Conservation (phyloP, 768 basidiomycete genomes). For the Leccinum broughii region DNA sequence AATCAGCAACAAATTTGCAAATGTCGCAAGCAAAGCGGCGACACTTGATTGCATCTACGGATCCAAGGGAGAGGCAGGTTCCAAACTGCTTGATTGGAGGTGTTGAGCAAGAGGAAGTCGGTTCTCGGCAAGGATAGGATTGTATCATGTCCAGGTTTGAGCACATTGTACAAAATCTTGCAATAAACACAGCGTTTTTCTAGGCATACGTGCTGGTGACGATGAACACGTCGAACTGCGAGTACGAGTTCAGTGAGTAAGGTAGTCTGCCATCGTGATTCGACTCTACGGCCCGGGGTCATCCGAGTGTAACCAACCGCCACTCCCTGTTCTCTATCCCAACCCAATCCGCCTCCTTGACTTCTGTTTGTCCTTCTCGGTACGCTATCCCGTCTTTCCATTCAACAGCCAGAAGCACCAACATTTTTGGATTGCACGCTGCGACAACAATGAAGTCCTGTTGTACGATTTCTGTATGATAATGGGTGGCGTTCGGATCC, state of each 20-base stretch:
- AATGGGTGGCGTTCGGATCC: neutral
- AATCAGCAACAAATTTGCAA: conserved; percentile 15
- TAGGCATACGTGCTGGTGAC: too few species aligned
- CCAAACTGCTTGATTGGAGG: neutral
- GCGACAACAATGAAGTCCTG: conserved; percentile 20
- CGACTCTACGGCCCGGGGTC: neutral
- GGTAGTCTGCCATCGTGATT: neutral
- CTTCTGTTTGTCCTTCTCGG: conserved; percentile 4
- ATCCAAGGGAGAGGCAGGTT: conserved; percentile 2
- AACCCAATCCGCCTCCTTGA: conserved; percentile 1
- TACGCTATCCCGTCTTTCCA: conserved; percentile 19
- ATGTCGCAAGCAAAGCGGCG: conserved; percentile 13
- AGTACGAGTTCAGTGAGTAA: neutral
- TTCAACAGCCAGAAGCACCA: conserved; percentile 16
- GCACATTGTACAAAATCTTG: conserved; percentile 8
- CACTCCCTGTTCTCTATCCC: conserved; percentile 13
- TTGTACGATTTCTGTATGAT: conserved; percentile 5
- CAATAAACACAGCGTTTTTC: neutral
- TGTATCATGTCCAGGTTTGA: conserved; percentile 8
- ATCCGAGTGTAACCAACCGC: conserved; percentile 2
- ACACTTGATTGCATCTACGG: conserved; percentile 14
- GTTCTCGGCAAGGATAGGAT: conserved; percentile 5
- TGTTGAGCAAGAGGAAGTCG: neutral
- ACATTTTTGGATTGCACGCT: neutral
- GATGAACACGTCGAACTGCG: neutral